These are phyloP conservation scores for Neurospora discreta DNA, from an alignment of 495 filamentous ascomycete species.

Conservation along the genomic window DNA sequence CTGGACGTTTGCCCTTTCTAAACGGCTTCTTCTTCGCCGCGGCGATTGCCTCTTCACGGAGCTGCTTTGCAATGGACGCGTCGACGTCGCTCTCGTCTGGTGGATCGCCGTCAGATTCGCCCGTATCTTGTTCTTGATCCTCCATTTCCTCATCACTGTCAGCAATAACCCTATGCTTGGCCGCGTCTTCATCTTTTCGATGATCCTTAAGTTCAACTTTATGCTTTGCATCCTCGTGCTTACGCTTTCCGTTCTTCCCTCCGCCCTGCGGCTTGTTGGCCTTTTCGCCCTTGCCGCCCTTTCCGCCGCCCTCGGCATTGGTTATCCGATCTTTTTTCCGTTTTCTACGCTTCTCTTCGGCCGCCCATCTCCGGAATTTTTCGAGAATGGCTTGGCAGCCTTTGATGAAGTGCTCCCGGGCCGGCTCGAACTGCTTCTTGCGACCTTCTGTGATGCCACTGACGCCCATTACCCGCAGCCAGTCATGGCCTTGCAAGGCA, in stretches of 20 bases:
- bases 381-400: slow-evolving; percentile 70
- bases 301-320: slow-evolving; percentile 35
- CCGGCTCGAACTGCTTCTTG: slow-evolving; percentile 76
- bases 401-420: slow-evolving; percentile 68
- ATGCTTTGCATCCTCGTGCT: slow-evolving; percentile 15
- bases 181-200: slow-evolving; percentile 15
- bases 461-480: slow-evolving; percentile 90
- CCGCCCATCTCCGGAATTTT: slow-evolving; percentile 79
- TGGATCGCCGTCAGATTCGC: slow-evolving; percentile 17
- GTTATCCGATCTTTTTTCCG: slow-evolving; percentile 51
- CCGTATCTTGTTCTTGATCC: slow-evolving; percentile 1
- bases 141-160: slow-evolving; percentile 15
- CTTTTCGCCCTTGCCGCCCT: slow-evolving; percentile 18
- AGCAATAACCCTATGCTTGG: slow-evolving; percentile 7
- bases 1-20: slow-evolving; percentile 1
- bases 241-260: slow-evolving; percentile 14
- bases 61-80: slow-evolving; percentile 57
- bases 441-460: slow-evolving; percentile 71
- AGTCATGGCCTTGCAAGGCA: slow-evolving; percentile 80
- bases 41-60: slow-evolving; percentile 58
- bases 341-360: slow-evolving; percentile 78
- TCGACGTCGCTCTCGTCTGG: slow-evolving; percentile 54
- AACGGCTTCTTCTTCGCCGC: slow-evolving; percentile 15
- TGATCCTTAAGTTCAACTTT: slow-evolving; percentile 14
- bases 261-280: slow-evolving; percentile 13